Evolutionary conservation across 2,329 filamentous ascomycete genomes (phyloP).

Genomic region (Thelonectria blattea): DNA sequence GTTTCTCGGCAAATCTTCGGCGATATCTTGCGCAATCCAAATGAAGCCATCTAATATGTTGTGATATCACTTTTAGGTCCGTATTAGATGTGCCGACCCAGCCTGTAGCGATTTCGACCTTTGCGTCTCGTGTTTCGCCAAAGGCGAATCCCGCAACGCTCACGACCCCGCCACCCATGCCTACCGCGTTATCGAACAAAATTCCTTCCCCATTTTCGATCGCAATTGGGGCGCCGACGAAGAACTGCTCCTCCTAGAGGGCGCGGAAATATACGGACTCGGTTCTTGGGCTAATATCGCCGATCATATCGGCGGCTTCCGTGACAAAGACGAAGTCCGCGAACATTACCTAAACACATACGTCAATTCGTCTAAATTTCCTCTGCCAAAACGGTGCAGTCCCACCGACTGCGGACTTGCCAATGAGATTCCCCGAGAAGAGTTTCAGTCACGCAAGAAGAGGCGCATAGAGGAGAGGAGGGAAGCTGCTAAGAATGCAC

Average conservation of each 20-base stretch:
- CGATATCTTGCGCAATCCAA: slow-evolving; percentile 1
- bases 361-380: slow-evolving; percentile 82
- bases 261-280: slow-evolving; percentile 92
- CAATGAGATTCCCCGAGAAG: slow-evolving; percentile 82
- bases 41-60: slow-evolving; percentile 24
- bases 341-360: slow-evolving; percentile 93
- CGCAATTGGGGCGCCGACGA: slow-evolving; percentile 97
- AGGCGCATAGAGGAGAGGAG: slow-evolving; percentile 89
- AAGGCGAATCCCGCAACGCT: slow-evolving; percentile 78
- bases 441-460: slow-evolving; percentile 94
- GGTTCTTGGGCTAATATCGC: slow-evolving; percentile 98
- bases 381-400: slow-evolving; percentile 84
- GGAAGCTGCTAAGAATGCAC: slow-evolving; percentile 82
- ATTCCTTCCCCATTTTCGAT: slow-evolving; percentile 96
- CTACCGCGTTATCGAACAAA: slow-evolving; percentile 95
- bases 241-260: slow-evolving; percentile 90
- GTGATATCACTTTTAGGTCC: slow-evolving; percentile 66
- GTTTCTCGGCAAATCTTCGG: background rate
- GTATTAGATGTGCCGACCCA: slow-evolving; percentile 86
- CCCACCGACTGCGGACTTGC: slow-evolving; percentile 80
- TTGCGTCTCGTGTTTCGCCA: slow-evolving; percentile 92
- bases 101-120: slow-evolving; percentile 94
- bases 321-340: slow-evolving; percentile 92
- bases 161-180: slow-evolving; percentile 88
- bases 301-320: slow-evolving; percentile 95